Evolutionary conservation across 2,329 filamentous ascomycete species (phyloP), one percentile per base, ranked within the genome.

Genomic region (Orbilia javanica): DNA sequence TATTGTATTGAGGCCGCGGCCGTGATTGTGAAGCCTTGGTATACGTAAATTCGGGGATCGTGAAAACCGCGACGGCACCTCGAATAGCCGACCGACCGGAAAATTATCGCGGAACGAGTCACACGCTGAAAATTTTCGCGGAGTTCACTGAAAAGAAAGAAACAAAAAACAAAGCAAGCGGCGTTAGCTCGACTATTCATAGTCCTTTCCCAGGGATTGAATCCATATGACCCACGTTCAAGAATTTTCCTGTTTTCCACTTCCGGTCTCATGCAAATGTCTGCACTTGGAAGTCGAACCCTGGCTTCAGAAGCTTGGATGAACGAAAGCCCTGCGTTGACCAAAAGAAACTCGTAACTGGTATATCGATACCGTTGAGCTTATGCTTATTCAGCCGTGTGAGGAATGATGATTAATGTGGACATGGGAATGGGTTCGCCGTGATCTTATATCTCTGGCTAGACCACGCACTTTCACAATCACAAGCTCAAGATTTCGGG

Each of bases 281-380:
- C 69, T 60, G 39, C 60, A 73, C 69, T 73, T 52, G 69, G 69
- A 50, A 66, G 55, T 22, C 13, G 27, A 44, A 50, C 31, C 69
- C 69, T 66, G 31, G 34, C 5, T 10, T 60, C 34, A n/a, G 29
- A 60, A 42, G 55, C 55, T 60, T 15, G 34, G 34, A 15, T 15
- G 34, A 20, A 15, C 20, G 55, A 27, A 34, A 27, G 1, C 20
- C 42, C 7, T 25, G 18, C 25, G 42, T 60, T 27, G n/a, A n/a
- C n/a, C n/a, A n/a, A n/a, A 60, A 60, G 55, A 18, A 39, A 18
- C n/a, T 3, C 25, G 55, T 18, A 27, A 27, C 55, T n/a, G 36
- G n/a, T 39, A 39, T 39, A 13, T 44, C 18, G 29, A 20, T 34
- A 36, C 29, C n/a, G 52, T 42, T 8, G 18, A 60, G 20, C 55